Base-by-base conservation (phyloP, 108 stramenopile genomes). In the Cyclotella atomus region DNA sequence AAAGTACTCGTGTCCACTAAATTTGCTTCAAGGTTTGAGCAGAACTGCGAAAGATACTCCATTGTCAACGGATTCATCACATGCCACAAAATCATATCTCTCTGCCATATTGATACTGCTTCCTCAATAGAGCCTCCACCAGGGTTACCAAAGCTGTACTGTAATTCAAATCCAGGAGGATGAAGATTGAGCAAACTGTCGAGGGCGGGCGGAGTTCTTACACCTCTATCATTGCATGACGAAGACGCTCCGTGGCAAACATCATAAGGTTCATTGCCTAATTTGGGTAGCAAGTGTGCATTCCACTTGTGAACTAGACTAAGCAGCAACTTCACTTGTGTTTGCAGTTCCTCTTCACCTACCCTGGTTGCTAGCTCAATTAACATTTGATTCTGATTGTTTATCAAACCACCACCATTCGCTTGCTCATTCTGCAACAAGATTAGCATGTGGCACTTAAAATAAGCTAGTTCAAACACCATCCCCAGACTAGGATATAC, bases 221-320 rank as follows among this genome's bases (percentile, higher is more conserved):
- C 20, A 24, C 38, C 38, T 41, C 21, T 45, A 15, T 23, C 28
- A 47, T 55, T 30, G 4, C 59, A 50, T 10, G 16, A 7, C 5
- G 61, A 44, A 15, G 30, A 75, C 19, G 73, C 59, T 21, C 76
- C 68, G 16, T 27, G 14, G 32, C 16, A 32, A 14, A 52, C 15
- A 60, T 41, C 32, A 45, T 70, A 32, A 25, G 24, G 56, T 12
- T 61, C 62, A 34, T 66, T 36, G 8, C 69, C 76, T 23, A 81
- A 59, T 0, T 64, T 71, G 4, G 80, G 70, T 8, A 81, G 59
- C 27, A 81, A 65, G 32, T 81, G 46, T 19, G 80, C 76, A 64
- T 81, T 81, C 73, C 75, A 75, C 44, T 77, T 81, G 52, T 81
- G 80, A 21, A 77, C 80, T n/a, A 65, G 34, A 65, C 80, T 81